Evolutionary conservation across 768 basidiomycete genomes (phyloP), one percentile per base, ranked within the genome.

Genomic region (Dentipellis sp.): DNA sequence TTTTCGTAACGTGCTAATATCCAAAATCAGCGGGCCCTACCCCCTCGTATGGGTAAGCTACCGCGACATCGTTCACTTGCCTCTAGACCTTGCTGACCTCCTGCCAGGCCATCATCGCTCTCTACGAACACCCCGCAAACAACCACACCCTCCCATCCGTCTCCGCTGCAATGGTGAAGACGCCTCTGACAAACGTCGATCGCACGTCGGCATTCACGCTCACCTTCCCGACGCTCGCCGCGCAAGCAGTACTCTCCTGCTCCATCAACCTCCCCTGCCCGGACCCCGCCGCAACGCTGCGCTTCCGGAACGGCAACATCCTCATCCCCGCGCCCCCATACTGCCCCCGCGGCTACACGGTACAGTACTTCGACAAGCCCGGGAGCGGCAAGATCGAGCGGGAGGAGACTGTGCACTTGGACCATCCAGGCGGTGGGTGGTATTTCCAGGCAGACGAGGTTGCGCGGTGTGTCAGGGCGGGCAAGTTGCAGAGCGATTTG

Each of bases 381-480:
- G 78, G 77, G 1, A 75, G 74, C 9, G 69, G 66, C 5, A 66
- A 66, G 16, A 66, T 77, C 36, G 72, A 72, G 35, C 73, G 73
- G 51, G 84, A 88, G 64, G 86, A 88, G 65, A 81, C 74, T 48
- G 75, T 69, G 56, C 67, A 63, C 23, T 81, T 86, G 58, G 46
- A 58, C 7, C 1, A 36, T 39, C 4, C 36, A 22, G 59, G 57
- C 23, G 52, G 40, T 9, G 92, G 91, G 8, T 89, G 81, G 86
- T 81, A 90, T 67, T 94, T 84, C 69, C 80, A 94, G 68, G 91
- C 91, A 3, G 92, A 94, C 63, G 91, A 94, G 58, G 90, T 91
- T 10, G 91, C 88, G 16, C 70, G 88, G 50, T 89, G 86, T 64
- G 72, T 91, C 19, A 70, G 82, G 39, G 84, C 85, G 53, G 86